Evolutionary conservation across 768 basidiomycete genomes (phyloP), one percentile per base, ranked within the genome.

Genomic region (Panaeolus papilionaceus): DNA sequence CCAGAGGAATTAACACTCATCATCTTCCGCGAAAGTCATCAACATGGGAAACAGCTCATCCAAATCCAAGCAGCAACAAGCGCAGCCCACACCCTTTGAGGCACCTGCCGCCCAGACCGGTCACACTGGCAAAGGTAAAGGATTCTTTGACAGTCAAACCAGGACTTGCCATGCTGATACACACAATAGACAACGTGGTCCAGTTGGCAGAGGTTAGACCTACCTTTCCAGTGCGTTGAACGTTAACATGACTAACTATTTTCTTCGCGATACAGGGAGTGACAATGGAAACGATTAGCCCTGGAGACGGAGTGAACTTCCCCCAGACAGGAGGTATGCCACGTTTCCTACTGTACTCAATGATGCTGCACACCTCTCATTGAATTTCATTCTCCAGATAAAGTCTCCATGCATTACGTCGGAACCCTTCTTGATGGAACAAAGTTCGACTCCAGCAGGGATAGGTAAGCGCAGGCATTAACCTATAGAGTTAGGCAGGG

Each of bases 381-480:
- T 69, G 33, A 74, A 71, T 58, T 73, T 61, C 63, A 76, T 76
- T 74, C 71, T 62, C 20, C 71, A 92, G 92, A 93, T 81, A 84
- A 33, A 26, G 92, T 95, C 44, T 78, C 63, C 3, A 93, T 96
- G 66, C 93, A 95, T 79, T 96, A 95, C 73, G 85, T 89, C 42
- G 95, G 93, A 28, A 92, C 86, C 33, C 85, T 94, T 16, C n/a
- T 71, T 3, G 81, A 92, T 72, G 92, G 92, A 45, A 79, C 66
- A 28, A 80, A 79, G 73, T 94, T 94, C 78, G 93, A 95, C 80
- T 93, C 92, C 16, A 92, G 90, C 71, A 79, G 87, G 74, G 88
- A 91, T 74, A 90, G 91, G 92, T 92, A 67, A 73, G 86, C 74
- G 64, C 73, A 70, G 67, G 54, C 47, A 28, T 64, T 28, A 33